Base-by-base conservation (phyloP, 106 monocot species). In the Gastrodia elata region DNA sequence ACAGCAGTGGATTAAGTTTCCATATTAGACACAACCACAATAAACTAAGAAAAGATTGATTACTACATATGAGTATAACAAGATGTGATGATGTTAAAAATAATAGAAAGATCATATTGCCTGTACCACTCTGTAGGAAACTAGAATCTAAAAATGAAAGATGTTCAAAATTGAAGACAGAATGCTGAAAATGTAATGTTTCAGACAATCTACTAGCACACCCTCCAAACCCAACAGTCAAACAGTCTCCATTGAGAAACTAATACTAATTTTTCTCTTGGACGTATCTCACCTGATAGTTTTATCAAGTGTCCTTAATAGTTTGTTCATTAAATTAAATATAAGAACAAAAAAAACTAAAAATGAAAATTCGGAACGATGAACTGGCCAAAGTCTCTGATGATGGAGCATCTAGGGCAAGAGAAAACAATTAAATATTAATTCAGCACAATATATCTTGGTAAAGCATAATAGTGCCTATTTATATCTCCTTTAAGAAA, bases 221-320 rank as follows among this genome's bases (percentile, higher is more conserved):
- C 30, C 52, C 52, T 52, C 8, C 61, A 30, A 61, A 61, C 28
- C 26, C 61, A 9, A 59, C 59, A 6, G 32, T 13, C 28, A 61
- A 61, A 11, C 28, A n/a, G n/a, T 11, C 30, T 11, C 6, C 28
- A 1, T 9, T 8, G 1, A 28, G 28, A 58, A 59, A 59, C 9
- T 10, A 59, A 28, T 10, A 57, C 22, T 57, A 24, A 25, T n/a
- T n/a, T n/a, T 44, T 49, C 48, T 49, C 56, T 3, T 28, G 3
- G 27, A 59, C 58, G 2, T 30, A 10, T 32, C 61, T 11, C 61
- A 11, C 32, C 61, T 61, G 14, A 30, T 61, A 28, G 8, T 13
- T 32, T 30, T 61, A 61, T 61, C 61, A 61, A 61, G 30, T 61
- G 61, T 61, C 30, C 61, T 61, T 32, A 61, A 61, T n/a, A 61